Evolutionary conservation across 2,329 filamentous ascomycete genomes (phyloP).

Genomic region (Hypoxylon sp.): DNA sequence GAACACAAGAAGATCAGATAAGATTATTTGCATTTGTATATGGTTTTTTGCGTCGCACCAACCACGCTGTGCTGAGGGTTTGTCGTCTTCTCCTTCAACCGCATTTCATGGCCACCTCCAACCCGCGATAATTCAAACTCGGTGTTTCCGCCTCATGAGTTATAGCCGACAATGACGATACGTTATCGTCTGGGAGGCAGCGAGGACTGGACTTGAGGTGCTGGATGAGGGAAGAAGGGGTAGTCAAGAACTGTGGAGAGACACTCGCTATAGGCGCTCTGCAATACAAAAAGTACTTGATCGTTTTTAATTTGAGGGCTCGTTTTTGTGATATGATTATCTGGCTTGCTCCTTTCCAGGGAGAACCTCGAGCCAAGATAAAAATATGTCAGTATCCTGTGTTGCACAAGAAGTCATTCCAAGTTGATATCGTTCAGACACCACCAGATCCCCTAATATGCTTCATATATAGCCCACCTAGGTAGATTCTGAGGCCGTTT

Average conservation of each 20-base stretch:
- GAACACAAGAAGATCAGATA: conserved; percentile 41
- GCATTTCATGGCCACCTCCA: conserved; percentile 24
- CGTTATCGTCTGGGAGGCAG: conserved; percentile 19
- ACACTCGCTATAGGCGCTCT: conserved; percentile 49
- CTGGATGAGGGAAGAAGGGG: conserved; percentile 30
- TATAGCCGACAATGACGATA: conserved; percentile 27
- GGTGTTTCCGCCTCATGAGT: conserved; percentile 19
- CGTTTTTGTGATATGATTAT: conserved; percentile 12
- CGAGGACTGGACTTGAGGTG: conserved; percentile 3
- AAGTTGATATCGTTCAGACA: not conserved
- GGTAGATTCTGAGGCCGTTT: not conserved
- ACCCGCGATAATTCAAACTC: conserved; percentile 25
- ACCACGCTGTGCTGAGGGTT: conserved; percentile 34
- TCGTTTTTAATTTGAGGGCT: conserved; percentile 38
- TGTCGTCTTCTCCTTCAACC: conserved; percentile 32
- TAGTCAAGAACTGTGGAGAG: conserved; percentile 38
- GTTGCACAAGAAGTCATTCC: not conserved
- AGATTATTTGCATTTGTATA: conserved; percentile 47
- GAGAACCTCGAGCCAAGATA: not conserved
- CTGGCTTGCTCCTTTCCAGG: not conserved
- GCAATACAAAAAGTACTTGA: conserved; percentile 52
- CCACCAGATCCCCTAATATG: not conserved
- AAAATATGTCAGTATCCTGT: not conserved
- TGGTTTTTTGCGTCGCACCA: conserved; percentile 34
- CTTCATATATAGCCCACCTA: not conserved